Conservation (phyloP, 768 basidiomycete species). For the Hypsizygus marmoreus region DNA sequence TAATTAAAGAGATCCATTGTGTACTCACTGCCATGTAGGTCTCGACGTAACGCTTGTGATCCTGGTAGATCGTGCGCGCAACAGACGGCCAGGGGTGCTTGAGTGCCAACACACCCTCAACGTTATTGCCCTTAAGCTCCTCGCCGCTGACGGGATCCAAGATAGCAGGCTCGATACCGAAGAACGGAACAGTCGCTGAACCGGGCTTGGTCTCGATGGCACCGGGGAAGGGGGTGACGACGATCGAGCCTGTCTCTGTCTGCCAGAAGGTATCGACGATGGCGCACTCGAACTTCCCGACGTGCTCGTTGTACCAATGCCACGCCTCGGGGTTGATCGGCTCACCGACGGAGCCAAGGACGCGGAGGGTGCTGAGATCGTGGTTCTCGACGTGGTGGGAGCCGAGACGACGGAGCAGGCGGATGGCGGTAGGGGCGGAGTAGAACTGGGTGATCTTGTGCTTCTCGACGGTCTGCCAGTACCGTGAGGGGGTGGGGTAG, state of each 20-base stretch:
- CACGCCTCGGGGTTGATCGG: conserved; percentile 99
- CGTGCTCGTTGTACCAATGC: conserved; percentile 98
- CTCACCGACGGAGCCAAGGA: conserved; percentile 93
- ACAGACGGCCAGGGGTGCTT: conserved; percentile 94
- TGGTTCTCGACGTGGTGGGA: conserved; percentile 81
- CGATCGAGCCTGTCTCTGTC: conserved; percentile 97
- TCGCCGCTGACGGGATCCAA: conserved; percentile 81
- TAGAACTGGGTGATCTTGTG: conserved; percentile 97
- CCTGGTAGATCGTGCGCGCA: conserved; percentile 88
- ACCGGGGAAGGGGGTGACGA: conserved; percentile 94
- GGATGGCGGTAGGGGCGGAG: conserved; percentile 92
- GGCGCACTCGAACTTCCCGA: conserved; percentile 85
- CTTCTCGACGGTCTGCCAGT: conserved; percentile 95
- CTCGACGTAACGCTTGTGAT: conserved; percentile 81
- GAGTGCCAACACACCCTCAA: conserved; percentile 89
- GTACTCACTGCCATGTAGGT: conserved; percentile 47
- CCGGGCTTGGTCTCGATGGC: conserved; percentile 96
- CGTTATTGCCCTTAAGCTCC: conserved; percentile 76
- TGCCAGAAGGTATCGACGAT: conserved; percentile 97
- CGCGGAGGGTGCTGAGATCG: conserved; percentile 81
- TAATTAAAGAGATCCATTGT: neutral
- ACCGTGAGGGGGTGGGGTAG: conserved; percentile 93
- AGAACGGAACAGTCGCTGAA: conserved; percentile 96
- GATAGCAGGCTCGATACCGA: conserved; percentile 88
- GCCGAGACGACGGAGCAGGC: conserved; percentile 80